These are phyloP conservation scores for Claviceps paspali DNA, from an alignment of 2,329 filamentous ascomycete genomes.

Conservation along the genomic window DNA sequence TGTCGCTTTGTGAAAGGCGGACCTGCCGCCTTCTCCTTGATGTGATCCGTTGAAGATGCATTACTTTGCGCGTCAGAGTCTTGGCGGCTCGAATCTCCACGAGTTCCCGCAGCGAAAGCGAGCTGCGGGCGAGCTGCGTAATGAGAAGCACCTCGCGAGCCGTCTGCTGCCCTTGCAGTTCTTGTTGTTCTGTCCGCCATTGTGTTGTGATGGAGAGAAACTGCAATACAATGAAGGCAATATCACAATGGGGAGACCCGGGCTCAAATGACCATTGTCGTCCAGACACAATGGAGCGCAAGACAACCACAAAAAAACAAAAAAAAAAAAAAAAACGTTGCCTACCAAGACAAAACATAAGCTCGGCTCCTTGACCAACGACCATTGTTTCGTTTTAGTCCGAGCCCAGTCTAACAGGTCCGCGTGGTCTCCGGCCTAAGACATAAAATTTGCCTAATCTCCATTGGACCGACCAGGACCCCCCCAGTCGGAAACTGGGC, in stretches of 20 bases:
- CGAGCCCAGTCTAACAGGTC: no score
- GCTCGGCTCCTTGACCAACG: no score
- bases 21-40: slow-evolving; percentile 4
- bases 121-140: neutral
- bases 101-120: neutral
- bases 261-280: neutral
- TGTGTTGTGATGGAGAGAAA: no score
- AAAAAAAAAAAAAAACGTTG: no score
- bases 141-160: neutral
- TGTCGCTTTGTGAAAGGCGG: slow-evolving; percentile 15
- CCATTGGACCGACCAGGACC: neutral
- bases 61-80: neutral
- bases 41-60: slow-evolving; percentile 3
- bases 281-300: no score
- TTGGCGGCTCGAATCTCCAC: slow-evolving; percentile 1
- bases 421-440: no score
- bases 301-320: no score
- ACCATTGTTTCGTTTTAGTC: slow-evolving; percentile 1
- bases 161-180: neutral
- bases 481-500: no score
- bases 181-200: no score
- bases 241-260: neutral
- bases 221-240: no score
- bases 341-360: no score
- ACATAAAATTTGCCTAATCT: neutral